A percentile compares a stretch with the other conserved stretches of the same genome.
These are phyloP conservation scores for Leishmania major DNA, from an alignment of 208 protist genomes.

Conservation along the genomic window DNA sequence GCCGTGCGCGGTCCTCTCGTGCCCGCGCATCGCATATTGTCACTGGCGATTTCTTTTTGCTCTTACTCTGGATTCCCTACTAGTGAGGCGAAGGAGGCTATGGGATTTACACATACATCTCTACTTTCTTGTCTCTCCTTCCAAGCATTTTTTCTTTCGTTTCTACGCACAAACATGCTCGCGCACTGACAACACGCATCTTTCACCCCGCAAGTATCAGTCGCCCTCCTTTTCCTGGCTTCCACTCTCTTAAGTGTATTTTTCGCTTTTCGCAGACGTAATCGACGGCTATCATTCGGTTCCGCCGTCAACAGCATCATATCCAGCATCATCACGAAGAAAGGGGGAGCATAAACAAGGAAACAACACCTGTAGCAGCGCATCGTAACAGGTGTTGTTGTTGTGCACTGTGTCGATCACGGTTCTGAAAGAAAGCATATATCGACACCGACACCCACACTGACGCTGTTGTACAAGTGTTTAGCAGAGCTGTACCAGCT, in stretches of 20 bases:
- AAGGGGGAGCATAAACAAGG: neutral
- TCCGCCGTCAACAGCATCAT: neutral
- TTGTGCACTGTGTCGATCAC: neutral
- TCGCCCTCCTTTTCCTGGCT: too few relatives aligned
- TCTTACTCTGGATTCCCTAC: neutral
- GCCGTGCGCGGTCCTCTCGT: neutral
- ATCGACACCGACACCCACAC: neutral
- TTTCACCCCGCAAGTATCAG: conserved; percentile 1
- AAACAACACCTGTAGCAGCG: neutral
- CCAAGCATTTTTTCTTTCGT: neutral
- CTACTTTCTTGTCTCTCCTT: neutral
- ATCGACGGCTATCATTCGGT: neutral
- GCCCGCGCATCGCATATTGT: neutral
- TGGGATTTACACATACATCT: neutral
- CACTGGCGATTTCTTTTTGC: neutral
- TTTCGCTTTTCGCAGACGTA: neutral
- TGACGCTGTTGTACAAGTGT: neutral
- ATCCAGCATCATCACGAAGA: neutral
- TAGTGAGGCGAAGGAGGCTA: neutral
- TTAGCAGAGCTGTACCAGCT: neutral
- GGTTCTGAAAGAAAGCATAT: neutral
- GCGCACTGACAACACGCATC: neutral
- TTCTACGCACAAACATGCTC: neutral
- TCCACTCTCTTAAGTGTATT: neutral
- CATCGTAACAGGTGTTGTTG: neutral